phyloP scores from a whole-genome alignment of 805 yeast species.

The Yarrowia osloensis region DNA sequence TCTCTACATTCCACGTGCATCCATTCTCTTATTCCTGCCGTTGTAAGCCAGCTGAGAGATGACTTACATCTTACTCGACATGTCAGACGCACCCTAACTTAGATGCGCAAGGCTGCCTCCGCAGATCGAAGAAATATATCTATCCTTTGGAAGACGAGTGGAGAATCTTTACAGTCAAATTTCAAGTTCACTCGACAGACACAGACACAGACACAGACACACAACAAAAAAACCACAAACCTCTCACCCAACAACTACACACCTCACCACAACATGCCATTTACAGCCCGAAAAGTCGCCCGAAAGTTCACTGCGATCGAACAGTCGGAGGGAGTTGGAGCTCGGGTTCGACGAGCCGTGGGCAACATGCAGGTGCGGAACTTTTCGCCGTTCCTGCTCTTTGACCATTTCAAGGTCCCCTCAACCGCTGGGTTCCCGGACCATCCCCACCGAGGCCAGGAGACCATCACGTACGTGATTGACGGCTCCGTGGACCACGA shows the following conservation, averaged over 20 bases:
- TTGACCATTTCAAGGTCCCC: conserved; percentile 69
- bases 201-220: no score
- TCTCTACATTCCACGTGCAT: conserved; percentile 5
- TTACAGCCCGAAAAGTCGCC: conserved; percentile 49
- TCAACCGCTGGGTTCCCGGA: conserved; percentile 76
- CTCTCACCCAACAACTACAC: background rate
- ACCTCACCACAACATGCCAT: conserved; percentile 2
- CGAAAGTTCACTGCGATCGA: conserved; percentile 60
- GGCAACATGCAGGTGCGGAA: conserved; percentile 67
- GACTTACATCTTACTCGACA: background rate
- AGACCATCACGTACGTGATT: conserved; percentile 66
- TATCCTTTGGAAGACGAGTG: background rate
- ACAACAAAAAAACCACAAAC: no score
- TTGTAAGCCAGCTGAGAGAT: conserved; percentile 5
- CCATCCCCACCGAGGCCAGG: conserved; percentile 84
- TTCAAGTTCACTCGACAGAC: no score
- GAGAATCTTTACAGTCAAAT: no score
- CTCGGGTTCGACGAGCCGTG: conserved; percentile 75
- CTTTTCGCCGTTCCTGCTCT: conserved; percentile 76
- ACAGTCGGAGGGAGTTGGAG: conserved; percentile 84
- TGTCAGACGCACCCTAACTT: background rate
- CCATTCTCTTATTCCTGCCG: background rate
- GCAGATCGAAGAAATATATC: background rate
- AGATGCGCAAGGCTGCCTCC: background rate
- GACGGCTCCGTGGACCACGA: conserved; percentile 73